Base-by-base conservation (phyloP, 2,329 filamentous ascomycete genomes). In the Talaromyces piceae region DNA sequence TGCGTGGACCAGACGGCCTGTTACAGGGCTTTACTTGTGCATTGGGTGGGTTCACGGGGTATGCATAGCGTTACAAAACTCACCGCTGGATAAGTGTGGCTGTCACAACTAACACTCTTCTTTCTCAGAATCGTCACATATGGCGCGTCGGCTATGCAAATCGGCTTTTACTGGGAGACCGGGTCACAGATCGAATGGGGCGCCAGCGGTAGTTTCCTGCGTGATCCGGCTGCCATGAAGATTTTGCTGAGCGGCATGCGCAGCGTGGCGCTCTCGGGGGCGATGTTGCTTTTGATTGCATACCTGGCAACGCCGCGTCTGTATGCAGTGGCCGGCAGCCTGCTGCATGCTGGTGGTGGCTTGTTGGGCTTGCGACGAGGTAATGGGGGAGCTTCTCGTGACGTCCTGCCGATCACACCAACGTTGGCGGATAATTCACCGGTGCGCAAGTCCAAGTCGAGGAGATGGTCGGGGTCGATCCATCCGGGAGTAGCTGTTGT, bases 101-200 rank as follows among this genome's bases (percentile, higher is more conserved):
- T n/a, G n/a, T 47, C 16, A 8, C 52, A n/a, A 37, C 26, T 16
- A 31, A 22, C 23, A 44, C 48, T 55, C 48, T 52, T 44, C 27
- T 49, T 20, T 28, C 49, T 18, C 46, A 67, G 65, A 7, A 33
- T 66, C 13, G 44, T 66, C 23, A 64, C 65, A 7, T 62, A 62
- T 48, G 62, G 57, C 20, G 62, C 66, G 2, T 62, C 67, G 9
- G 63, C 67, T 26, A 57, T 64, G 12, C 66, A 68, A 52, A 65
- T 71, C 47, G 64, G 64, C 28, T 71, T 71, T 57, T 71, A 67
- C 52, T 55, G 68, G 46, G 66, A 70, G 51, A 71, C 68, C 2
- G 68, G 68, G 6, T 65, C 64, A 28, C 68, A 71, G 53, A 65
- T 71, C 46, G 63, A 66, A 55, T 71, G 68, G 68, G 59, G 60